Conservation (phyloP, 768 basidiomycete species). For the Hemileccinum impolitum region DNA sequence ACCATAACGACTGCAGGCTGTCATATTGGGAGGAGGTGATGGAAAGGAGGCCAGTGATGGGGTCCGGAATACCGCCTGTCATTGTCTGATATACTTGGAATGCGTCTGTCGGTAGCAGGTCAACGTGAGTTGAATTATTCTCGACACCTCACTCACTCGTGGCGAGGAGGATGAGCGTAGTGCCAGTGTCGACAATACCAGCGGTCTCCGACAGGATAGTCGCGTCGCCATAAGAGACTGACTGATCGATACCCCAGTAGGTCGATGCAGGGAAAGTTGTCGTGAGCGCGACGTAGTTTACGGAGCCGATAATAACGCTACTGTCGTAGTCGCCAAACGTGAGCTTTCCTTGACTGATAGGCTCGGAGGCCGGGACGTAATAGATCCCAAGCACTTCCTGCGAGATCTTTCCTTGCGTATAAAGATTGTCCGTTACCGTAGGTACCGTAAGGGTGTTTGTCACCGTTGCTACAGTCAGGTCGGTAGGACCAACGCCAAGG, state of each 20-base stretch:
- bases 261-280: constrained; percentile 15
- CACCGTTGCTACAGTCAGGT: not conserved
- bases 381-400: constrained; percentile 28
- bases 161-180: constrained; percentile 20
- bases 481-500: not conserved
- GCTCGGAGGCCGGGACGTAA: constrained; percentile 22
- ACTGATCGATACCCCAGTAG: constrained; percentile 30
- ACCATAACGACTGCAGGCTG: constrained; percentile 21
- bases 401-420: constrained; percentile 25
- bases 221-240: constrained; percentile 17
- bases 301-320: constrained; percentile 2
- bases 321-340: constrained; percentile 25
- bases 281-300: constrained; percentile 24
- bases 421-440: constrained; percentile 35
- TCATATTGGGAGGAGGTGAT: constrained; percentile 20
- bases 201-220: constrained; percentile 16
- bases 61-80: constrained; percentile 14
- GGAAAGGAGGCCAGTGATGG: constrained; percentile 22
- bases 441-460: constrained; percentile 13
- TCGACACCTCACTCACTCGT: constrained; percentile 4
- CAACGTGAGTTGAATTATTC: not conserved
- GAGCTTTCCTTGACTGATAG: constrained; percentile 20
- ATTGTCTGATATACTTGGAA: constrained; percentile 10
- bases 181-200: constrained; percentile 32
- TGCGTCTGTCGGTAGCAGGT: constrained; percentile 8